A percentile compares a stretch with the other conserved stretches of the same genome.
Evolutionary conservation across 2,329 filamentous ascomycete species (phyloP).

Genomic region (Aspergillus sp.): DNA sequence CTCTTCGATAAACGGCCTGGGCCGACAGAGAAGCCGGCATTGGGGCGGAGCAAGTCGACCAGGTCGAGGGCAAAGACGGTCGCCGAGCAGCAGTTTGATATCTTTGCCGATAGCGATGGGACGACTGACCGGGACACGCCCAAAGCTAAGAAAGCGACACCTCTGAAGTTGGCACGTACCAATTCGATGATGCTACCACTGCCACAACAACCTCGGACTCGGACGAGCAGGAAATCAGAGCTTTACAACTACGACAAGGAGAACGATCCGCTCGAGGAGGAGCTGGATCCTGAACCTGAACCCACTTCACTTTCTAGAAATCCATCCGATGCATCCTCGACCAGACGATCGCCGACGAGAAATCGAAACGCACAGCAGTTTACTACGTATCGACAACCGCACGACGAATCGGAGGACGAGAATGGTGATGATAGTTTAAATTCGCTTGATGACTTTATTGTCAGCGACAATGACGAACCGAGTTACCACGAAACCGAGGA

Average conservation of each 20-base stretch:
- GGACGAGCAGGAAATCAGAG: constrained; percentile 27
- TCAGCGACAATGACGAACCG: constrained; percentile 40
- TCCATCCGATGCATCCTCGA: constrained; percentile 20
- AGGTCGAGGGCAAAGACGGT: constrained; percentile 20
- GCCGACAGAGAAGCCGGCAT: constrained; percentile 12
- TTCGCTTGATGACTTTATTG: constrained; percentile 43
- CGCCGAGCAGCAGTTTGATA: constrained; percentile 26
- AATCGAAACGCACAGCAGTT: constrained; percentile 14
- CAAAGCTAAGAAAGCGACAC: constrained; percentile 26
- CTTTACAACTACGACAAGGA: constrained; percentile 37
- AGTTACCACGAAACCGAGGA: constrained; percentile 36
- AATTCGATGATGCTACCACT: constrained; percentile 36
- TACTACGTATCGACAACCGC: constrained; percentile 20
- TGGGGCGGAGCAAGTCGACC: constrained; percentile 16
- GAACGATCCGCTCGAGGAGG: constrained; percentile 28
- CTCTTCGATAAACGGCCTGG: constrained; percentile 4
- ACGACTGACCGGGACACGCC: constrained; percentile 19
- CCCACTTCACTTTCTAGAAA: constrained; percentile 19
- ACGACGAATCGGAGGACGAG: constrained; percentile 23
- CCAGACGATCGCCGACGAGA: constrained; percentile 22
- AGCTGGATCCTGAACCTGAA: constrained; percentile 13
- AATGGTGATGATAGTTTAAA: constrained; percentile 31
- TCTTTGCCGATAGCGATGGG: constrained; percentile 30
- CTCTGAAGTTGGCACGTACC: constrained; percentile 30
- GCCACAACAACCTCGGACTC: constrained; percentile 22